A percentile compares a stretch with the other conserved stretches of the same genome.
Evolutionary conservation across 495 filamentous ascomycete species (phyloP).

Genomic region (Cladorrhinum samala): DNA sequence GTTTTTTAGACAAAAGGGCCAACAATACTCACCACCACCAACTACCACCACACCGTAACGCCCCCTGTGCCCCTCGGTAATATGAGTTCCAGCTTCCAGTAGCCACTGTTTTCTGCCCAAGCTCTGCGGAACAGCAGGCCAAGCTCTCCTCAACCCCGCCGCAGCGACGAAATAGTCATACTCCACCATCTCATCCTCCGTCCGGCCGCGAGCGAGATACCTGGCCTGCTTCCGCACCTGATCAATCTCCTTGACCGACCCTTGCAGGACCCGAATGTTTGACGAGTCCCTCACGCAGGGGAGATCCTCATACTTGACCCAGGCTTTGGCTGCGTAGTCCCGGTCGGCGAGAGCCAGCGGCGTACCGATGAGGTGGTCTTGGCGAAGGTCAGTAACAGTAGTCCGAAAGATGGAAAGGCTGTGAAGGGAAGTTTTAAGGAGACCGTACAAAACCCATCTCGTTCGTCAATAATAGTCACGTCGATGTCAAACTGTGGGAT

Average conservation of each 20-base stretch:
- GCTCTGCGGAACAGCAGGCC: conserved; percentile 58
- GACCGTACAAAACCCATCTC: conserved; percentile 61
- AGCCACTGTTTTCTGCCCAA: conserved; percentile 49
- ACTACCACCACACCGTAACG: conserved; percentile 53
- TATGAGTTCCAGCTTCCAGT: conserved; percentile 46
- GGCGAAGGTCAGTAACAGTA: not conserved
- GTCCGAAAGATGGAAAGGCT: not conserved
- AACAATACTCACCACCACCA: conserved; percentile 38
- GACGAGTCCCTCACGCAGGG: conserved; percentile 44
- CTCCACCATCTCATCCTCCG: conserved; percentile 15
- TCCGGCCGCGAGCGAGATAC: conserved; percentile 25
- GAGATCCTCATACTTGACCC: conserved; percentile 57
- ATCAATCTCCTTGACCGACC: conserved; percentile 50
- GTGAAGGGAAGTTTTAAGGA: not conserved
- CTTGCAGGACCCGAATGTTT: conserved; percentile 51
- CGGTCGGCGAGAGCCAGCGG: conserved; percentile 56
- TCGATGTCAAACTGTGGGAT: conserved; percentile 43
- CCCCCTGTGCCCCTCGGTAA: conserved; percentile 30
- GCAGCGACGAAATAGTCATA: conserved; percentile 64
- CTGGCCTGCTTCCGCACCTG: conserved; percentile 44
- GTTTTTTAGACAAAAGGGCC: not conserved
- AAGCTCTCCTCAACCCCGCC: conserved; percentile 54
- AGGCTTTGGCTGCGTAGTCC: conserved; percentile 50
- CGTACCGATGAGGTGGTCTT: conserved; percentile 57
- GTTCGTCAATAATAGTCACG: conserved; percentile 63